Evolutionary conservation across 768 basidiomycete genomes (phyloP).

Genomic region (Kwoniella bestiolae): DNA sequence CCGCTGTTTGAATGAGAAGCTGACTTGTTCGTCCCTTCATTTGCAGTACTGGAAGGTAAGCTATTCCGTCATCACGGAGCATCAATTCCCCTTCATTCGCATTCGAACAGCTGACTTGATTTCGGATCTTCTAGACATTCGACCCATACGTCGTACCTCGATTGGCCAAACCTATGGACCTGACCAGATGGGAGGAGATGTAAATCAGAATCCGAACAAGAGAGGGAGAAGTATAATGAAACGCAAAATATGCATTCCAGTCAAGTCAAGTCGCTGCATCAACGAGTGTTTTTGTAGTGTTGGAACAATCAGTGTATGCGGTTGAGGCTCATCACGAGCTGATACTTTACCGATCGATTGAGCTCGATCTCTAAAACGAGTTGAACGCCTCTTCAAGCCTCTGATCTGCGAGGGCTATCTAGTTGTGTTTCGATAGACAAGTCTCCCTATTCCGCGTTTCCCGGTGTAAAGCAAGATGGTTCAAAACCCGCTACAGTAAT

Average conservation of each 20-base stretch:
- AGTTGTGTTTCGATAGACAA: background rate
- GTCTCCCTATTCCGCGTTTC: background rate
- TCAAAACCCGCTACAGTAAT: too few relatives aligned
- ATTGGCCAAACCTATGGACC: conserved; percentile 55
- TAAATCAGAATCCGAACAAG: background rate
- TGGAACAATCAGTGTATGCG: too few relatives aligned
- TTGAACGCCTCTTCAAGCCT: background rate
- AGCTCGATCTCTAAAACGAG: too few relatives aligned
- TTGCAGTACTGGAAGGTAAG: conserved; percentile 53
- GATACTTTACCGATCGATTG: too few relatives aligned
- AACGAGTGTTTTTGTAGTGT: too few relatives aligned
- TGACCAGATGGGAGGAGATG: conserved; percentile 57
- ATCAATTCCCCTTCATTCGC: background rate
- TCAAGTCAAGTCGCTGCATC: too few relatives aligned
- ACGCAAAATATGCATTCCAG: too few relatives aligned
- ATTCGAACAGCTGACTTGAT: background rate
- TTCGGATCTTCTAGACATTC: conserved; percentile 43
- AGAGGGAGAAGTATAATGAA: background rate
- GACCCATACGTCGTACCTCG: conserved; percentile 58
- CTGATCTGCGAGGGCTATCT: background rate
- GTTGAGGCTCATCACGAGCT: too few relatives aligned
- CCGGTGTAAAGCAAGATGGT: background rate
- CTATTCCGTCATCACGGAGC: conserved; percentile 11
- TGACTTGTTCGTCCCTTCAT: conserved; percentile 9
- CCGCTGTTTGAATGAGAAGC: too few relatives aligned